Conservation (phyloP, 2,329 filamentous ascomycete species). For the Exophiala sp. region DNA sequence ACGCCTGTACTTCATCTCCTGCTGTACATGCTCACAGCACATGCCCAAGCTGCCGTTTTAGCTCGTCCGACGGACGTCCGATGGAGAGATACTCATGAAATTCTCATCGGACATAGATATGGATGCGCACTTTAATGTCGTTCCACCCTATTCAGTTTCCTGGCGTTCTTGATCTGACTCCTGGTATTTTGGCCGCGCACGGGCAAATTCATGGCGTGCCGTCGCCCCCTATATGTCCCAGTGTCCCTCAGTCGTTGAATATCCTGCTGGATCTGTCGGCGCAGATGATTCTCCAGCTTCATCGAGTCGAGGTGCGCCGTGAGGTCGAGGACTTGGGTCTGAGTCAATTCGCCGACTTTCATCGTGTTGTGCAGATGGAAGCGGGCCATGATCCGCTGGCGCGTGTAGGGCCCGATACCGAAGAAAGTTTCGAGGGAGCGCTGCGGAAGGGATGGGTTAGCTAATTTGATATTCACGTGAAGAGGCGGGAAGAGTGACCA, state of each 20-base stretch:
- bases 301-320: slow-evolving; percentile 81
- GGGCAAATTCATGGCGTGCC: slow-evolving; percentile 88
- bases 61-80: too few species aligned
- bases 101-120: not conserved
- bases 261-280: slow-evolving; percentile 72
- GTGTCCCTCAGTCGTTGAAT: slow-evolving; percentile 84
- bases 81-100: too few species aligned
- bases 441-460: slow-evolving; percentile 29
- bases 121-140: slow-evolving; percentile 36
- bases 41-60: too few species aligned
- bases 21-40: too few species aligned
- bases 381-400: slow-evolving; percentile 74
- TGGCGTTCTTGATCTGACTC: slow-evolving; percentile 60
- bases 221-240: slow-evolving; percentile 77
- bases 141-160: slow-evolving; percentile 54
- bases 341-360: slow-evolving; percentile 66
- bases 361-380: slow-evolving; percentile 80
- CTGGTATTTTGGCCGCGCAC: slow-evolving; percentile 86
- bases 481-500: slow-evolving; percentile 17
- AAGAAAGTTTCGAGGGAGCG: slow-evolving; percentile 73
- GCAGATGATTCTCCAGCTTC: slow-evolving; percentile 88
- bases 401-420: slow-evolving; percentile 66
- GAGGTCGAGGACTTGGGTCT: slow-evolving; percentile 71
- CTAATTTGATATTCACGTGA: not conserved
- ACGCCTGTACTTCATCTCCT: too few species aligned